Percentiles rank a stretch among this genome's conserved stretches.
These are phyloP conservation scores for Nakataea oryzae DNA, from an alignment of 2,329 filamentous ascomycete species.

Conservation along the genomic window DNA sequence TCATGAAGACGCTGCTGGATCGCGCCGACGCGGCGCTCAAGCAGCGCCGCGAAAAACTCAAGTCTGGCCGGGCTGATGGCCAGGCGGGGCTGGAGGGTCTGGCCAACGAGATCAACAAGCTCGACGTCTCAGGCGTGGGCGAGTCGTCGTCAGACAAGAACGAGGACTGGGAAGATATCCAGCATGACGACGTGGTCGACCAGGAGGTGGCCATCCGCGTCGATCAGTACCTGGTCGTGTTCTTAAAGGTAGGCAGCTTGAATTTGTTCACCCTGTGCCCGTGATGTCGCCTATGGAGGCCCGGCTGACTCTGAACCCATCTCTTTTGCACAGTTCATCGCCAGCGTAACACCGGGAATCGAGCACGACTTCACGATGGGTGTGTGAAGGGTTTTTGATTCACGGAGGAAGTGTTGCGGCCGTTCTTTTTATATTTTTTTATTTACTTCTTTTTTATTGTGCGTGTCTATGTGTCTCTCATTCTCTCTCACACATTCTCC, in stretches of 20 bases:
- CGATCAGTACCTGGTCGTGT: conserved; percentile 83
- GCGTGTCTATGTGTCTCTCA: too few species aligned
- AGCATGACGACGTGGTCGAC: conserved; percentile 49
- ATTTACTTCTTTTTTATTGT: not conserved
- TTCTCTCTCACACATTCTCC: too few species aligned
- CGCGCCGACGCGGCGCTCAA: conserved; percentile 90
- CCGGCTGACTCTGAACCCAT: not conserved
- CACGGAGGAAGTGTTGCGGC: not conserved
- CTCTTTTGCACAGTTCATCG: conserved; percentile 49
- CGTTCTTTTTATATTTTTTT: not conserved
- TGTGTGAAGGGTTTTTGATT: conserved; percentile 40
- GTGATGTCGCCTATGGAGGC: conserved; percentile 2
- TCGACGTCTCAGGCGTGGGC: conserved; percentile 35
- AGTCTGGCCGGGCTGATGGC: conserved; percentile 12
- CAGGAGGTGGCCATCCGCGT: conserved; percentile 75
- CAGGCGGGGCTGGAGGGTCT: conserved; percentile 65
- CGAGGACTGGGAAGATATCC: conserved; percentile 58
- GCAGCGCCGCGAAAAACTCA: conserved; percentile 73
- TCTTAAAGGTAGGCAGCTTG: conserved; percentile 57
- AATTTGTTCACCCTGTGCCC: not conserved
- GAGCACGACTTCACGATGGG: conserved; percentile 98
- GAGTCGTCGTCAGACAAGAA: conserved; percentile 30
- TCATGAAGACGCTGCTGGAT: conserved; percentile 96
- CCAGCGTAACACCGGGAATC: conserved; percentile 89
- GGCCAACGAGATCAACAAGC: conserved; percentile 66